phyloP scores from a whole-genome alignment of 805 yeast species.

The Candida ulmi region DNA sequence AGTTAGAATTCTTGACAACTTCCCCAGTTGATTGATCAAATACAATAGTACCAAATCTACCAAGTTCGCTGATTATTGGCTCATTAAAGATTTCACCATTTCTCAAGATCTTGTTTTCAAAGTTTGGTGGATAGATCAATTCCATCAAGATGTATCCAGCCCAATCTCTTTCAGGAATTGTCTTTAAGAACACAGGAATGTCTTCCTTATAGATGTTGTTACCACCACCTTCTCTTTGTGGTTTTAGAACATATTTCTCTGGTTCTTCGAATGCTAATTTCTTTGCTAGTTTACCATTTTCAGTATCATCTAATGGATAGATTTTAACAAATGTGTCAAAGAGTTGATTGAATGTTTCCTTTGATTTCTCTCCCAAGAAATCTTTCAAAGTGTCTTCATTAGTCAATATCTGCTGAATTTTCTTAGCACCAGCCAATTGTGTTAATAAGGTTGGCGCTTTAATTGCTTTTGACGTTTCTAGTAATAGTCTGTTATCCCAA shows the following conservation, averaged over 20 bases:
- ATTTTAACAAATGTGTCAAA: constrained; percentile 73
- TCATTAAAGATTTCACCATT: constrained; percentile 59
- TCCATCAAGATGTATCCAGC: constrained; percentile 92
- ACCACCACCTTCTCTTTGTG: constrained; percentile 99
- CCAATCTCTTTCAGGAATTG: constrained; percentile 69
- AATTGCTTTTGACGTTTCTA: constrained; percentile 76
- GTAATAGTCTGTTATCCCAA: constrained; percentile 70
- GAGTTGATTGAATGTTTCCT: constrained; percentile 28
- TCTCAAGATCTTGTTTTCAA: constrained; percentile 65
- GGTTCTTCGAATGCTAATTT: constrained; percentile 64
- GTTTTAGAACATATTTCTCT: constrained; percentile 77
- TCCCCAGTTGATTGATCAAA: constrained; percentile 62
- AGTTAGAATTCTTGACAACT: constrained; percentile 54
- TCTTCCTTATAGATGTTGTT: constrained; percentile 85
- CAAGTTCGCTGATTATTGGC: constrained; percentile 83
- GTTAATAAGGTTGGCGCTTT: constrained; percentile 89
- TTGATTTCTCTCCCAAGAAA: constrained; percentile 33
- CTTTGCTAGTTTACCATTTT: constrained; percentile 56
- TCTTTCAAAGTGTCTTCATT: constrained; percentile 39
- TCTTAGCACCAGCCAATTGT: constrained; percentile 90
- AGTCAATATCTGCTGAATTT: constrained; percentile 86
- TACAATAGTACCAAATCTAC: constrained; percentile 78
- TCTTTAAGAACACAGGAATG: constrained; percentile 66
- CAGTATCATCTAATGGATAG: constrained; percentile 75
- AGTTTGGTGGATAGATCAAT: constrained; percentile 71